phyloP scores from a whole-genome alignment of 2,329 filamentous ascomycete genomes.

The Grosmannia huntii region DNA sequence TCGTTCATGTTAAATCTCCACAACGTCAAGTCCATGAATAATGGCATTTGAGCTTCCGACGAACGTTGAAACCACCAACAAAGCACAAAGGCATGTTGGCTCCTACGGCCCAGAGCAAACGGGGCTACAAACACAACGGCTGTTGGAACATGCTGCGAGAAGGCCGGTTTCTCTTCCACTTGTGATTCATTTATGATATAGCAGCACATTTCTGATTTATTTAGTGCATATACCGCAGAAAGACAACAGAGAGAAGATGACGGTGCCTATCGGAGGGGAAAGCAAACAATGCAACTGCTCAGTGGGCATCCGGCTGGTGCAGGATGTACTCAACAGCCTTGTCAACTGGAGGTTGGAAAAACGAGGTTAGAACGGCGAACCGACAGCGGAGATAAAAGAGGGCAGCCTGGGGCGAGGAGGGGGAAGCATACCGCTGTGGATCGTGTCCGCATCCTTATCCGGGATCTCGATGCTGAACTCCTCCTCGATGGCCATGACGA shows the following conservation, averaged over 20 bases:
- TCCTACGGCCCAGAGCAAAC: too few relatives aligned
- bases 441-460: slow-evolving; percentile 89
- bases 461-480: slow-evolving; percentile 88
- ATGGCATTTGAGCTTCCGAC: too few relatives aligned
- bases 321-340: slow-evolving; percentile 92
- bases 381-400: neutral
- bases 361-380: too few relatives aligned
- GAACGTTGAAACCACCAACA: too few relatives aligned
- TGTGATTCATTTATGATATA: too few relatives aligned
- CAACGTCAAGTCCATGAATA: too few relatives aligned
- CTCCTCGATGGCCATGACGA: slow-evolving; percentile 99
- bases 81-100: too few relatives aligned
- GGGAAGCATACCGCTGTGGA: slow-evolving; percentile 68
- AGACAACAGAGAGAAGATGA: neutral
- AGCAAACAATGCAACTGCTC: slow-evolving; percentile 14
- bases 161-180: too few relatives aligned
- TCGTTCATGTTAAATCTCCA: too few relatives aligned
- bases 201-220: neutral
- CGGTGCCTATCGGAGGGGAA: neutral
- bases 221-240: neutral
- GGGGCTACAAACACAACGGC: too few relatives aligned
- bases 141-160: too few relatives aligned
- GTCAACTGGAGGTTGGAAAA: slow-evolving; percentile 49
- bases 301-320: slow-evolving; percentile 80
- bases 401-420: too few relatives aligned